These are phyloP conservation scores for Geotrichum australiense DNA, from an alignment of 1,139 yeast species.

Conservation along the genomic window DNA sequence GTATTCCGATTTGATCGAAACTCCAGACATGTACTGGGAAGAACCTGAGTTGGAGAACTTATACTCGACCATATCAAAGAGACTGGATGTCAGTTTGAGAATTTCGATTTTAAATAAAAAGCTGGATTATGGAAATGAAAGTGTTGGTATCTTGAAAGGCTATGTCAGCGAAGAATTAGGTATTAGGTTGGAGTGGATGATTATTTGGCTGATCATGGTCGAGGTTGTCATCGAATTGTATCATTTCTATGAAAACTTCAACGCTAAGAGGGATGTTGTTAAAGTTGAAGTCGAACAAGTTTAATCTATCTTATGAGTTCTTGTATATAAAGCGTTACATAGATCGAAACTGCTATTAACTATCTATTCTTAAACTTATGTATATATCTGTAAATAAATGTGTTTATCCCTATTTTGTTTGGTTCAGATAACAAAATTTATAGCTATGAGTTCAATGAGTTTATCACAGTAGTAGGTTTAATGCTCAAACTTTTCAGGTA, in stretches of 20 bases:
- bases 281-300: too few species aligned
- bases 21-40: conserved; percentile 90
- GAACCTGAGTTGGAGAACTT: conserved; percentile 77
- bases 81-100: conserved; percentile 69
- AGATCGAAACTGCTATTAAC: too few species aligned
- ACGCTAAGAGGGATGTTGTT: too few species aligned
- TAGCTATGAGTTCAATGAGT: too few species aligned
- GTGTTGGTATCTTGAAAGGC: conserved; percentile 67
- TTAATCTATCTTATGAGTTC: too few species aligned
- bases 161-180: conserved; percentile 72
- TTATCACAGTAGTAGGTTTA: too few species aligned
- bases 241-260: conserved; percentile 50
- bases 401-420: too few species aligned
- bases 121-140: conserved; percentile 85
- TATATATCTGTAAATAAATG: too few species aligned
- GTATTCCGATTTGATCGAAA: conserved; percentile 84
- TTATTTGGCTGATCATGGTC: conserved; percentile 69
- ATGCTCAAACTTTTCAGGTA: too few species aligned
- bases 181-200: conserved; percentile 78
- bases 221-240: conserved; percentile 76
- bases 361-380: too few species aligned
- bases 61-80: conserved; percentile 61
- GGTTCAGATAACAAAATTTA: too few species aligned
- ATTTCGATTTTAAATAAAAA: conserved; percentile 75
- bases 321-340: too few species aligned